Conservation (phyloP, 306 rosid species). For the Begonia masoniana region DNA sequence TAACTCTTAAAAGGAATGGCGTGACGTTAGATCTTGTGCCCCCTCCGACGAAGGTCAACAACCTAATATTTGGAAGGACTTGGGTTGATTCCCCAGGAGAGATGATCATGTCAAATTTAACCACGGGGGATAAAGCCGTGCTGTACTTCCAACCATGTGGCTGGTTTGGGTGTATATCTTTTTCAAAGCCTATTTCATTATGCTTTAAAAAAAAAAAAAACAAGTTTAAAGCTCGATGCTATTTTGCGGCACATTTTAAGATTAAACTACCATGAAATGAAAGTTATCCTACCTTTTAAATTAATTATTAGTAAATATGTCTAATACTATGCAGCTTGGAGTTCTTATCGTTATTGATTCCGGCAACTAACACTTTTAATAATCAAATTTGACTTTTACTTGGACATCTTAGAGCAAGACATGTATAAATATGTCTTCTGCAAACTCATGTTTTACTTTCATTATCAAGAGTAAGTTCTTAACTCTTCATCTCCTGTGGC, state of each 20-base stretch:
- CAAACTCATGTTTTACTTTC: not conserved
- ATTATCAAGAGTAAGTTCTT: not conserved
- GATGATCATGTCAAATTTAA: constrained; percentile 61
- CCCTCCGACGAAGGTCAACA: constrained; percentile 81
- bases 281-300: no score
- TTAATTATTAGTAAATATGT: no score
- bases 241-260: no score
- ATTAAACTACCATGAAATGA: no score
- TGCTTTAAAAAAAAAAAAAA: no score
- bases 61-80: constrained; percentile 75
- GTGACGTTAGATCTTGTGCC: constrained; percentile 72
- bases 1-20: constrained; percentile 64
- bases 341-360: no score
- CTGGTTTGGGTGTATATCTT: constrained; percentile 58
- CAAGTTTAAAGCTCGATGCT: no score
- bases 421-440: no score
- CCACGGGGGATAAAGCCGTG: constrained; percentile 73
- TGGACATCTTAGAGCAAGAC: no score
- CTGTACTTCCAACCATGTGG: constrained; percentile 82
- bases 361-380: no score
- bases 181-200: constrained; percentile 2
- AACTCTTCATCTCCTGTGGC: constrained; percentile 6
- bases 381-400: no score
- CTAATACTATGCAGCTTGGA: no score
- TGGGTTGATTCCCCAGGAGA: constrained; percentile 90